phyloP scores from a whole-genome alignment of 768 basidiomycete species.

The Psilocybe cubensis region DNA sequence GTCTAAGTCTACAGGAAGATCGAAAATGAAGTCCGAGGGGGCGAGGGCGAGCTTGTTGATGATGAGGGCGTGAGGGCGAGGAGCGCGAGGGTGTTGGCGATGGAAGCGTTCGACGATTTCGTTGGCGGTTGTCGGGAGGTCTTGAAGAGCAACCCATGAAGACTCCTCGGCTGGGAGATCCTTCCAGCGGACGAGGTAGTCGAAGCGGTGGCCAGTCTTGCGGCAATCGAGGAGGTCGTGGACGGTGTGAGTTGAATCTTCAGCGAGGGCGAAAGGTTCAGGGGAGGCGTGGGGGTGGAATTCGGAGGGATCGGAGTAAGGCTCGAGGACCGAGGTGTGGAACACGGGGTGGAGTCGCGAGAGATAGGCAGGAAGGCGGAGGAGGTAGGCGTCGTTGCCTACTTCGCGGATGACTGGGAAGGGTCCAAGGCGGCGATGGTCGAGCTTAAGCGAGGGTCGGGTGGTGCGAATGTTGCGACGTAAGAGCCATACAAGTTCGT shows the following conservation, averaged over 20 bases:
- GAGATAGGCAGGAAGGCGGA: slow-evolving; percentile 34
- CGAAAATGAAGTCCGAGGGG: no score
- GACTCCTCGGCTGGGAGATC: slow-evolving; percentile 28
- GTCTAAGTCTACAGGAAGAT: no score
- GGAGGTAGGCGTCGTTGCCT: slow-evolving; percentile 27
- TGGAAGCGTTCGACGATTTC: slow-evolving; percentile 14
- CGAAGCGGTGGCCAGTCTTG: slow-evolving; percentile 35
- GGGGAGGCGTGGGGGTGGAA: slow-evolving; percentile 31
- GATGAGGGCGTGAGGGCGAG: not conserved
- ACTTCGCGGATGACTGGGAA: slow-evolving; percentile 16
- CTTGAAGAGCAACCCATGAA: slow-evolving; percentile 38
- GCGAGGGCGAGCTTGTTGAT: no score
- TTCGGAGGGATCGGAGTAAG: slow-evolving; percentile 33
- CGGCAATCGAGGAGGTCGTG: slow-evolving; percentile 31
- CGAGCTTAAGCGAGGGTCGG: slow-evolving; percentile 43
- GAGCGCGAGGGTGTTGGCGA: not conserved
- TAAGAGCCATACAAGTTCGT: slow-evolving; percentile 41
- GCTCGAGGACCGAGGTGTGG: slow-evolving; percentile 39
- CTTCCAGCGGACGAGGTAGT: slow-evolving; percentile 36
- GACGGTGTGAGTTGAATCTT: slow-evolving; percentile 24
- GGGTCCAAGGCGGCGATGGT: slow-evolving; percentile 30
- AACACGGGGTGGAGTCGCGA: slow-evolving; percentile 42
- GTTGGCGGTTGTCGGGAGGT: slow-evolving; percentile 32
- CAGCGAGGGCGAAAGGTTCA: slow-evolving; percentile 22
- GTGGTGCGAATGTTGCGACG: slow-evolving; percentile 41